Percentiles rank a stretch among this genome's conserved stretches.
Evolutionary conservation across 2,329 filamentous ascomycete genomes (phyloP).

Genomic region (Fusarium oxysporum): DNA sequence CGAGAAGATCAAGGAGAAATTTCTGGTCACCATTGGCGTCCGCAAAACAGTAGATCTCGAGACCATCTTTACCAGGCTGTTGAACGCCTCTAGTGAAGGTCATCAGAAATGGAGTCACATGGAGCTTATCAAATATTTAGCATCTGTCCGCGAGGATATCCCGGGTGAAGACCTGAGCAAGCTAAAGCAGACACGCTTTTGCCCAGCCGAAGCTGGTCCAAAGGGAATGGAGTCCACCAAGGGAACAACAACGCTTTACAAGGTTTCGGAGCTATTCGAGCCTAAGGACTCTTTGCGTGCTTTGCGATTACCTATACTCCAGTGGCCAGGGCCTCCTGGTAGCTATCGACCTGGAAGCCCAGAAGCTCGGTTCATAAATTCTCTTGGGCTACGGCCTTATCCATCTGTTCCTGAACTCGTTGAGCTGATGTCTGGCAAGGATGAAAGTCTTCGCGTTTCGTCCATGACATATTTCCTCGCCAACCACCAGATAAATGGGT

Average conservation of each 20-base stretch:
- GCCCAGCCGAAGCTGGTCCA: constrained; percentile 78
- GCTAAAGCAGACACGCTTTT: constrained; percentile 81
- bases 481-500: constrained; percentile 82
- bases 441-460: constrained; percentile 70
- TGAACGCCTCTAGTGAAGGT: constrained; percentile 69
- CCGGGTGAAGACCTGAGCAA: constrained; percentile 83
- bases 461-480: constrained; percentile 85
- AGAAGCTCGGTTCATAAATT: constrained; percentile 80
- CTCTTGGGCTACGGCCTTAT: constrained; percentile 77
- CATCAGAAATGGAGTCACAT: constrained; percentile 87
- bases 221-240: constrained; percentile 65
- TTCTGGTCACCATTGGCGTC: constrained; percentile 84
- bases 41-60: constrained; percentile 95
- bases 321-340: constrained; percentile 78
- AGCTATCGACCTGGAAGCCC: constrained; percentile 71
- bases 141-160: constrained; percentile 90
- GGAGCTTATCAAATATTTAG: constrained; percentile 92
- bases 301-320: constrained; percentile 79
- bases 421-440: constrained; percentile 76
- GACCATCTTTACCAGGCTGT: constrained; percentile 89
- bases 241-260: constrained; percentile 69
- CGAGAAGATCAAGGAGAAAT: constrained; percentile 88
- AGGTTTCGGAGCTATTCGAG: constrained; percentile 83
- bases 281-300: constrained; percentile 77
- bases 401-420: constrained; percentile 82